Conservation (phyloP, 2,329 filamentous ascomycete genomes). For the Diaporthe vaccinii region DNA sequence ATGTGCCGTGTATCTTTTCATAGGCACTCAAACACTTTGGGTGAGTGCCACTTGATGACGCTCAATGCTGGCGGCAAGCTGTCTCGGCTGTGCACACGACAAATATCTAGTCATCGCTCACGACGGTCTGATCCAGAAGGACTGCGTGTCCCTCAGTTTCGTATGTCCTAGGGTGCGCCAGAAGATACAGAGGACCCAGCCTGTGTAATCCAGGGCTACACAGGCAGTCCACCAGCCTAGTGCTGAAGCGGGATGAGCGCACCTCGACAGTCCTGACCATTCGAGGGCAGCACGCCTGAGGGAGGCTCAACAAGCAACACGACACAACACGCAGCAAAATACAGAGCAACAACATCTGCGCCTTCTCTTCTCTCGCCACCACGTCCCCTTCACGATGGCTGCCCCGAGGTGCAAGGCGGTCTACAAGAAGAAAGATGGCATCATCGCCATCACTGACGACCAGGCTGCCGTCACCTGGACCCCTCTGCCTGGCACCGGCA, state of each 20-base stretch:
- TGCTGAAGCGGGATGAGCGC: constrained; percentile 9
- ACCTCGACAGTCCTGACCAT: constrained; percentile 1
- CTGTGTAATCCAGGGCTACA: neutral
- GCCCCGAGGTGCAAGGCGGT: constrained; percentile 75
- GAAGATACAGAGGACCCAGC: neutral
- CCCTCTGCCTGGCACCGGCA: constrained; percentile 73
- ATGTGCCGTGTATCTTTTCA: neutral
- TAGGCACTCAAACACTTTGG: neutral
- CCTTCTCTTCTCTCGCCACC: neutral
- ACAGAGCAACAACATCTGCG: neutral
- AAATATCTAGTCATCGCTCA: neutral
- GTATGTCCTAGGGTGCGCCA: neutral
- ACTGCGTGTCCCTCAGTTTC: neutral
- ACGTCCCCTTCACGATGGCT: constrained; percentile 59
- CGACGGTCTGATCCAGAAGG: neutral
- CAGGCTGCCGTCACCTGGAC: constrained; percentile 85
- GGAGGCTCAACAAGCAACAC: neutral
- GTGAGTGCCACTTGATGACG: neutral
- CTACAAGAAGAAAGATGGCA: constrained; percentile 98
- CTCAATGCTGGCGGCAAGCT: neutral
- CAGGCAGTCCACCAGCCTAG: neutral
- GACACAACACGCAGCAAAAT: neutral
- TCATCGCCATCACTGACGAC: constrained; percentile 81
- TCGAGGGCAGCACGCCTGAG: constrained; percentile 21
- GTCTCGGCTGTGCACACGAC: neutral